Conservation (phyloP, 23 red algal species). For the Cyanidiococcus yangmingshanensis region DNA sequence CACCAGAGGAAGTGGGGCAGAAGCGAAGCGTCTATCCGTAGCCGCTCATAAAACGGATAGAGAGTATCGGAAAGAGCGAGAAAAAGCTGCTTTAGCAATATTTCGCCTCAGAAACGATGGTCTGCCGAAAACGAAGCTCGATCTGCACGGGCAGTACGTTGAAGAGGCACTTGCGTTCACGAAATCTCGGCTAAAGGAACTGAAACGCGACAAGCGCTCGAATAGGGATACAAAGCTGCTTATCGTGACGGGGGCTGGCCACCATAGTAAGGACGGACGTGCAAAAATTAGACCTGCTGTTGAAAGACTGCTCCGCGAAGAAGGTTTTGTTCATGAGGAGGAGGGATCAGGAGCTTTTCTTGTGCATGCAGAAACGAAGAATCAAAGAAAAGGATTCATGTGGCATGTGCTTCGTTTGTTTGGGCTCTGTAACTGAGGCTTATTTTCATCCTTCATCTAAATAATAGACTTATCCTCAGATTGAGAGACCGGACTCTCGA, state of each 20-base stretch:
- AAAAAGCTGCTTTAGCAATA: neutral
- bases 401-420: neutral
- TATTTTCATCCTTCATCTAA: conserved; percentile 12
- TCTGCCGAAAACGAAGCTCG: neutral
- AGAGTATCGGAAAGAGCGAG: neutral
- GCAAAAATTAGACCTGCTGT: conserved; percentile 1
- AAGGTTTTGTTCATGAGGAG: neutral
- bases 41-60: neutral
- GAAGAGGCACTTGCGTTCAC: neutral
- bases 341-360: neutral
- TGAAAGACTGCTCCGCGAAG: neutral
- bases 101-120: neutral
- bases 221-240: neutral
- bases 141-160: conserved; percentile 7
- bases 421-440: neutral
- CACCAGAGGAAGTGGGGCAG: neutral
- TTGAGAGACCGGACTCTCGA: neutral
- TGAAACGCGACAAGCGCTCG: neutral
- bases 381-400: neutral
- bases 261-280: conserved; percentile 9
- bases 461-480: conserved; percentile 29
- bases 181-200: neutral
- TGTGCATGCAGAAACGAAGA: neutral
- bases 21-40: neutral
- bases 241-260: conserved; percentile 1